These are phyloP conservation scores for Dactylella cylindrospora DNA, from an alignment of 2,329 filamentous ascomycete species.

Conservation along the genomic window DNA sequence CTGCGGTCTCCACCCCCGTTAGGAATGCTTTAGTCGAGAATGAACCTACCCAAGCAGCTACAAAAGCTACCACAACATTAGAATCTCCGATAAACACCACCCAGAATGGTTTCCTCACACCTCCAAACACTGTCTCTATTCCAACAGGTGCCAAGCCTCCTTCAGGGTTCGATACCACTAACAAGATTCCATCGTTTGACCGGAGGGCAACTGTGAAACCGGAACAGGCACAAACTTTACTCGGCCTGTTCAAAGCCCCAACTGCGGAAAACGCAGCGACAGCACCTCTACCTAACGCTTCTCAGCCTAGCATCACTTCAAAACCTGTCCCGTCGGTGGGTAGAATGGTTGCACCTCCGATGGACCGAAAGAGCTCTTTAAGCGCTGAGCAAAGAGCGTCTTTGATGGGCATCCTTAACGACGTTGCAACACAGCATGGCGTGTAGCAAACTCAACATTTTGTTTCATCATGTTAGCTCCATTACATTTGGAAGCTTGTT, in stretches of 20 bases:
- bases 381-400: constrained; percentile 34
- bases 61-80: not conserved
- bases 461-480: not conserved
- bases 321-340: constrained; percentile 1
- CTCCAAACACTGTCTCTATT: constrained; percentile 7
- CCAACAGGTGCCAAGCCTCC: constrained; percentile 2
- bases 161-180: constrained; percentile 1
- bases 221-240: constrained; percentile 46
- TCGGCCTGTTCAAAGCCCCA: constrained; percentile 47
- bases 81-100: constrained; percentile 12
- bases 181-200: constrained; percentile 43
- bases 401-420: constrained; percentile 36
- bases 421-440: constrained; percentile 35
- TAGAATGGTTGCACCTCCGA: not conserved
- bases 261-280: constrained; percentile 11
- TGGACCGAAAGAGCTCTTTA: constrained; percentile 5
- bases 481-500: not conserved
- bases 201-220: constrained; percentile 46
- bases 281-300: not conserved
- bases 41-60: constrained; percentile 16
- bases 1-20: not conserved
- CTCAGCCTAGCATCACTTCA: not conserved
- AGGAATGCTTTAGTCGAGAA: constrained; percentile 22
- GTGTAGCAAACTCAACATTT: not conserved
- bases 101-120: constrained; percentile 12